phyloP scores from a whole-genome alignment of 345 rosid genomes.

The Citrus trifoliata region DNA sequence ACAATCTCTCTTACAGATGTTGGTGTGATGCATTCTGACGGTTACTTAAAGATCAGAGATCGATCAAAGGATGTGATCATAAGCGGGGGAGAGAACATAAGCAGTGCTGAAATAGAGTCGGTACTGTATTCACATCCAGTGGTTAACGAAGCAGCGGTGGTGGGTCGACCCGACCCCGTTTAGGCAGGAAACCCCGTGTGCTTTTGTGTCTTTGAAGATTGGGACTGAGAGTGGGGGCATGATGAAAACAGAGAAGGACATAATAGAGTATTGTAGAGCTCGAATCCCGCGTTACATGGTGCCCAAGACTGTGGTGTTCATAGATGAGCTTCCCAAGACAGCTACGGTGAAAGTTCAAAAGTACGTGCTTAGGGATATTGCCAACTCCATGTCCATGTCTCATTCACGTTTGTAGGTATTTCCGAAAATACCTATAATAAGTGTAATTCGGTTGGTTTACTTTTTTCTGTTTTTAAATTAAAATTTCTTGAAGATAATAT shows the following conservation, averaged over 20 bases:
- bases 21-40: constrained; percentile 31
- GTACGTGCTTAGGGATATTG: not conserved
- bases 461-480: too few relatives aligned
- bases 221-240: not conserved
- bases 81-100: constrained; percentile 35
- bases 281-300: constrained; percentile 29
- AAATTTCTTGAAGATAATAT: too few relatives aligned
- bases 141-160: constrained; percentile 32
- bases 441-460: too few relatives aligned
- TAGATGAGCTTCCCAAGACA: constrained; percentile 28
- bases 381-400: not conserved
- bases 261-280: constrained; percentile 21
- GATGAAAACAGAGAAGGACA: not conserved
- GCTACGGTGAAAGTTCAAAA: constrained; percentile 29
- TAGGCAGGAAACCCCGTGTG: constrained; percentile 35
- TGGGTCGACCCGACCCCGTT: constrained; percentile 22
- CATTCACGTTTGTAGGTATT: too few relatives aligned
- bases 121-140: constrained; percentile 28
- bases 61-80: constrained; percentile 31
- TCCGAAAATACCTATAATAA: too few relatives aligned
- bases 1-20: too few relatives aligned
- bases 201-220: constrained; percentile 17
- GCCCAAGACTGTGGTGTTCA: constrained; percentile 28
- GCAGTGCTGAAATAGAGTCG: constrained; percentile 24
- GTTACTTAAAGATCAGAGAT: constrained; percentile 32